Evolutionary conservation across 1,284 basidiomycete genomes (phyloP), one percentile per base, ranked within the genome.

Genomic region (Cutaneotrichosporon dermatis): DNA sequence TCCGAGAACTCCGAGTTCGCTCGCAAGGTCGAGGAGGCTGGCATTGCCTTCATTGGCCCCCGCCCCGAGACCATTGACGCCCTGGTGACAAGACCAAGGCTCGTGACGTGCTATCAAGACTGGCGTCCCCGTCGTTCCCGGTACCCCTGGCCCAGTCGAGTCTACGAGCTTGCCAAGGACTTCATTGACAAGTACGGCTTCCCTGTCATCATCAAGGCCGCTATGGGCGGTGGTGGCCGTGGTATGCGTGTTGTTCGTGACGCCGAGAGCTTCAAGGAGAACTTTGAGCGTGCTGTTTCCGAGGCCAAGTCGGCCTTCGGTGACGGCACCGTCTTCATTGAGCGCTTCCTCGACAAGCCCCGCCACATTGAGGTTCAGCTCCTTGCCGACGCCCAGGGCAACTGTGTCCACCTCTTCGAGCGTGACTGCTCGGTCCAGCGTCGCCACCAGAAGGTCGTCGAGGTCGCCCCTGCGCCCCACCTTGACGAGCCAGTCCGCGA

Each of bases 381-480:
- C 58, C 83, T 99, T 54, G 95, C 92, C 39, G 95, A 99, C 75
- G 85, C 83, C 4, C 79, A 87, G 62, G 95, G 95, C 57, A 96
- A 97, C 82, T 90, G 89, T 42, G 91, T 99, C 65, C 94, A 98
- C 78, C 85, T 99, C 41, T 98, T 96, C 70, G 95, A 98, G 79
- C 92, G 95, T 77, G 95, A 99, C 78, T 99, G 95, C 79, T 98
- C 95, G 35, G 95, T 99, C 35, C 95, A 99, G 79, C 84, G 95
- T 68, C 85, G 95, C 64, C 94, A 99, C 80, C 95, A 99, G 78
- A 98, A 99, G 80, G 94, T 99, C 65, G 96, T 99, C 65, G 96
- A 99, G 80, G 92, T 98, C 52, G 96, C 96, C 0, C 96, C 96
- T 39, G 95, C 96, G 25, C 92, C 89, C 51, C 91, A 96, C 77